Percentiles rank a stretch among this genome's conserved stretches.
These are phyloP conservation scores for Eleusine coracana DNA, from an alignment of 176 grass and related monocot genomes.

Conservation along the genomic window DNA sequence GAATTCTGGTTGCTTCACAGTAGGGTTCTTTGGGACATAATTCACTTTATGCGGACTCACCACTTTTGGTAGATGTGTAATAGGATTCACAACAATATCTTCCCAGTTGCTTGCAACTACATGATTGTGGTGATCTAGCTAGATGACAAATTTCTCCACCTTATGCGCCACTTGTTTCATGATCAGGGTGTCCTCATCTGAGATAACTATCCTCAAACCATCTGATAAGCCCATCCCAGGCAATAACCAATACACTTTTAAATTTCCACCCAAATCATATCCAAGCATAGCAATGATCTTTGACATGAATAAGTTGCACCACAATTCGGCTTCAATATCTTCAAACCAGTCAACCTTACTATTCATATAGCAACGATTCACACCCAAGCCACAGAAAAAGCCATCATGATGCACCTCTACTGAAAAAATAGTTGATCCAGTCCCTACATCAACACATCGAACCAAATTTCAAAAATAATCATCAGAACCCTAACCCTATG, in stretches of 20 bases:
- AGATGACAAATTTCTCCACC: not conserved
- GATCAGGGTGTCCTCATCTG: not conserved
- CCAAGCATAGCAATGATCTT: not conserved
- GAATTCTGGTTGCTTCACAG: not conserved
- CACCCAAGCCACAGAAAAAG: not conserved
- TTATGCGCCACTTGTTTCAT: not conserved
- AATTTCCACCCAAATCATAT: rapidly evolving
- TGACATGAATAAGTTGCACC: not conserved
- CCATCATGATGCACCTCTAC: not conserved
- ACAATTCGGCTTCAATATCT: not conserved
- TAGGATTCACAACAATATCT: not conserved
- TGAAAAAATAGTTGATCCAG: not conserved
- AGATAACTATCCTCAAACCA: not conserved
- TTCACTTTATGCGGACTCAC: not conserved
- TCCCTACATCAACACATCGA: not conserved
- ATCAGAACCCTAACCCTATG: too few species aligned
- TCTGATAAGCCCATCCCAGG: not conserved
- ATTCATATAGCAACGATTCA: not conserved
- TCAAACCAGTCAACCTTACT: not conserved
- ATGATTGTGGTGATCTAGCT: not conserved
- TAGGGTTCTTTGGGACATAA: not conserved
- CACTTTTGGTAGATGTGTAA: not conserved
- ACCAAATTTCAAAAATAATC: too few species aligned
- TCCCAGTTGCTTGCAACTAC: not conserved
- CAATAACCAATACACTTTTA: not conserved